phyloP scores from a whole-genome alignment of 805 yeast species.

The Suhomyces faveliae region DNA sequence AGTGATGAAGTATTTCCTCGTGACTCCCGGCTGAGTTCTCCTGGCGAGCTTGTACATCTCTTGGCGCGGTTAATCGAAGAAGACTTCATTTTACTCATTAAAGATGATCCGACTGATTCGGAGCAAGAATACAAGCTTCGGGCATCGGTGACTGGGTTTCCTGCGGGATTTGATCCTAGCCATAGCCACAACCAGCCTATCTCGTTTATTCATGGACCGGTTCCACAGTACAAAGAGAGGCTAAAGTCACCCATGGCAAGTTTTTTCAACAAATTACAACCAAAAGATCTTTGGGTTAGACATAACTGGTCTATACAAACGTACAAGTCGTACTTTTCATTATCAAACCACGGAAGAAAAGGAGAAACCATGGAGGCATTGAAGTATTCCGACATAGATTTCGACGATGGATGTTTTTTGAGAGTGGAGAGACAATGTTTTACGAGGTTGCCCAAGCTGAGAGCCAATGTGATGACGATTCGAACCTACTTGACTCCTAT shows the following conservation, averaged over 20 bases:
- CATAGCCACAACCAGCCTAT: conserved; percentile 52
- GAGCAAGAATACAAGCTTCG: conserved; percentile 59
- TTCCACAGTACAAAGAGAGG: conserved; percentile 61
- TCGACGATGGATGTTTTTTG: conserved; percentile 32
- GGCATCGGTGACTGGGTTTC: conserved; percentile 60
- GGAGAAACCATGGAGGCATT: conserved; percentile 27
- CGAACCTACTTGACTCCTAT: conserved; percentile 38
- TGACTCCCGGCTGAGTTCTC: conserved; percentile 9
- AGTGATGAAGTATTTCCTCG: conserved; percentile 33
- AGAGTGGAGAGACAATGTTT: conserved; percentile 39
- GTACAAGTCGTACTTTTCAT: conserved; percentile 39
- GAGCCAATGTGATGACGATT: conserved; percentile 37
- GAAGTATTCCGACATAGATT: conserved; percentile 29
- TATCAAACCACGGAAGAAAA: conserved; percentile 31
- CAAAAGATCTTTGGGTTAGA: conserved; percentile 57
- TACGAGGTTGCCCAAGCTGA: conserved; percentile 33
- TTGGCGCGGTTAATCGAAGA: conserved; percentile 52
- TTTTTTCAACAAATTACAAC: conserved; percentile 57
- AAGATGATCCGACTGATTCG: conserved; percentile 38
- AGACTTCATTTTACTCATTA: conserved; percentile 56
- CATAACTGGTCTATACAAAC: conserved; percentile 72
- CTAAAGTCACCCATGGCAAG: conserved; percentile 63
- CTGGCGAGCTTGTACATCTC: conserved; percentile 19
- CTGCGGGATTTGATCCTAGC: conserved; percentile 71
- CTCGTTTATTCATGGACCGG: conserved; percentile 65